phyloP scores from a whole-genome alignment of 306 rosid species.

The Lathyrus tuberosus region DNA sequence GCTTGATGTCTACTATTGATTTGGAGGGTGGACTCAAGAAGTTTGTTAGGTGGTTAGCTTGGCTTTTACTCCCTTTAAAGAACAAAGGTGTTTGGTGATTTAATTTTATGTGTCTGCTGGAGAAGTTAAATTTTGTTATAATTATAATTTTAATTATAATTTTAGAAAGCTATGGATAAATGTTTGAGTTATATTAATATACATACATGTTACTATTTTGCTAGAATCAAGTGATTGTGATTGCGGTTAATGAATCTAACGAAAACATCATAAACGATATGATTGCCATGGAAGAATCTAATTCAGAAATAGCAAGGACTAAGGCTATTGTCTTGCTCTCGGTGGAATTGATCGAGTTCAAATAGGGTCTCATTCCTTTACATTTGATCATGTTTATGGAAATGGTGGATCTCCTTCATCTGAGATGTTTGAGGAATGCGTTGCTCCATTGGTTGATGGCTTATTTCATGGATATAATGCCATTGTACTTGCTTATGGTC shows the following conservation, averaged over 20 bases:
- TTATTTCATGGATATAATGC: conserved; percentile 85
- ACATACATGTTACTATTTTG: too few relatives aligned
- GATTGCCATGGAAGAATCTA: too few relatives aligned
- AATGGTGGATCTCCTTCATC: conserved; percentile 67
- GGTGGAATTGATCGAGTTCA: conserved; percentile 67
- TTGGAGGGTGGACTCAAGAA: conserved; percentile 65
- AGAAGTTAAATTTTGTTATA: too few relatives aligned
- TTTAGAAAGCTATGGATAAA: too few relatives aligned
- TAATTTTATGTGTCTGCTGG: conserved; percentile 36
- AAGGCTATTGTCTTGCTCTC: too few relatives aligned
- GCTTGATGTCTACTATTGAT: conserved; percentile 57
- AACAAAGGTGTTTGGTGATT: conserved; percentile 53
- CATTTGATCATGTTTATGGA: conserved; percentile 81
- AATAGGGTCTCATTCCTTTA: conserved; percentile 78
- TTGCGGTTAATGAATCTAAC: too few relatives aligned
- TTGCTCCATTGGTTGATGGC: conserved; percentile 75
- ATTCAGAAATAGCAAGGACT: too few relatives aligned
- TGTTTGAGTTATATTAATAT: too few relatives aligned
- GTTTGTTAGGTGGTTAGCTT: conserved; percentile 64
- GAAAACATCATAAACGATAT: too few relatives aligned
- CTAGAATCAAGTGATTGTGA: too few relatives aligned
- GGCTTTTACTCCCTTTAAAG: conserved; percentile 45
- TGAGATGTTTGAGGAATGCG: conserved; percentile 71
- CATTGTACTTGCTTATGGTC: conserved; percentile 89
- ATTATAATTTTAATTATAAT: too few relatives aligned